Conservation (phyloP, 2,329 filamentous ascomycete species). For the Raffaelea albimanens region DNA sequence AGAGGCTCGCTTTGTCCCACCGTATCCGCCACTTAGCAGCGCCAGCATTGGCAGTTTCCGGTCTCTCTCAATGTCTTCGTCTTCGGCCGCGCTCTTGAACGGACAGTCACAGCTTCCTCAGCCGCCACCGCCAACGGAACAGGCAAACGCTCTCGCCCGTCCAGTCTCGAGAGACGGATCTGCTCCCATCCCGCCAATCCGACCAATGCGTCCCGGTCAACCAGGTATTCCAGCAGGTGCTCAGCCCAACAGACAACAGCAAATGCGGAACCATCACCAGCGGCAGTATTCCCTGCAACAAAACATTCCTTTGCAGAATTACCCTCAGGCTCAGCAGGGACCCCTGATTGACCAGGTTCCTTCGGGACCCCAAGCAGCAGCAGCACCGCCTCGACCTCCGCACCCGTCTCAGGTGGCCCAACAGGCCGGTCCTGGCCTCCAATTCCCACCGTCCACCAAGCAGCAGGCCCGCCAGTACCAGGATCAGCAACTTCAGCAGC, state of each 20-base stretch:
- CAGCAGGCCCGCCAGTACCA: background rate
- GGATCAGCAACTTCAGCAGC: background rate
- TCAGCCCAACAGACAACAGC: background rate
- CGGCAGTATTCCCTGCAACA: no score
- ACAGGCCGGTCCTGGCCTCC: background rate
- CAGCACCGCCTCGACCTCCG: background rate
- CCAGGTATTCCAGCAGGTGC: background rate
- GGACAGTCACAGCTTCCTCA: no score
- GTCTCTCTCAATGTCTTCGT: background rate
- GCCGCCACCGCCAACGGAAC: no score
- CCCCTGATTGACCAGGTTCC: no score
- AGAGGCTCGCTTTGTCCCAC: no score
- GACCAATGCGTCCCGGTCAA: background rate
- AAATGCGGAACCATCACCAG: background rate
- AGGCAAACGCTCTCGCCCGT: no score
- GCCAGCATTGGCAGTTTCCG: conserved; percentile 1
- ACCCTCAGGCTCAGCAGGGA: no score
- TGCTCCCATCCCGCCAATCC: background rate
- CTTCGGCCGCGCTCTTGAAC: no score
- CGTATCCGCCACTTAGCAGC: no score
- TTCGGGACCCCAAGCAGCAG: no score
- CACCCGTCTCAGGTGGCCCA: background rate
- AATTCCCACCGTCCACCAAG: background rate
- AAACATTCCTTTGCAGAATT: no score
- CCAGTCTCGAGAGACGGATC: no score